These are phyloP conservation scores for Corynascus novoguineensis DNA, from an alignment of 495 filamentous ascomycete genomes.

Conservation along the genomic window DNA sequence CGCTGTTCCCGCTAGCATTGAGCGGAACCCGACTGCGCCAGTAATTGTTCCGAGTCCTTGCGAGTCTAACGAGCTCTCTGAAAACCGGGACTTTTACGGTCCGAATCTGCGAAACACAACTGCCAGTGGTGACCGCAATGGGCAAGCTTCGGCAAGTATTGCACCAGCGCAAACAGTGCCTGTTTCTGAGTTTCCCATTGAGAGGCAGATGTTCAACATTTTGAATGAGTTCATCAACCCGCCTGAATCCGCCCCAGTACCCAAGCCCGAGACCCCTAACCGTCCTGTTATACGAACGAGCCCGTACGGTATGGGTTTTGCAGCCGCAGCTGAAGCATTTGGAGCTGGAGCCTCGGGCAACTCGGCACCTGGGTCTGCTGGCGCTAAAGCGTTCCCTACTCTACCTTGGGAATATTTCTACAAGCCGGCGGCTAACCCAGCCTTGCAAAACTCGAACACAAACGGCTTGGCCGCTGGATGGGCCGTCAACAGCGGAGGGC, in stretches of 20 bases:
- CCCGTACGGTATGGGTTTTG: conserved; percentile 40
- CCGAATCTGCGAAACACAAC: conserved; percentile 9
- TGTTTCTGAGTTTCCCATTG: conserved; percentile 26
- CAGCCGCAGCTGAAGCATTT: conserved; percentile 34
- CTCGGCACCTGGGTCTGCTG: conserved; percentile 34
- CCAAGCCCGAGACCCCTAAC: conserved; percentile 1
- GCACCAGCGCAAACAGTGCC: neutral
- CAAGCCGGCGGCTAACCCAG: conserved; percentile 24
- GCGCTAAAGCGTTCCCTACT: conserved; percentile 34
- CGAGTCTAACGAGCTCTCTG: conserved; percentile 27
- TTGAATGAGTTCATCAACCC: conserved; percentile 40
- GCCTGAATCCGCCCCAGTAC: conserved; percentile 22
- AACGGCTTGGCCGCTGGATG: neutral
- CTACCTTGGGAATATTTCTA: conserved; percentile 45
- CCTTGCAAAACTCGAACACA: neutral
- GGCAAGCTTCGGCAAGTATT: neutral
- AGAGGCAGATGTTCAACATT: conserved; percentile 36
- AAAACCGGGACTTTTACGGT: conserved; percentile 24
- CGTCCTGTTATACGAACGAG: conserved; percentile 19
- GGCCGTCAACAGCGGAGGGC: conserved; percentile 5
- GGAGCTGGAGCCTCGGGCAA: conserved; percentile 24
- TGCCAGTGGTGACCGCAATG: neutral
- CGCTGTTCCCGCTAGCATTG: neutral
- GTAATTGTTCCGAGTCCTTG: conserved; percentile 4
- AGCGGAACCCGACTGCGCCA: neutral